Conservation (phyloP, 768 basidiomycete species). For the Pisolithus orientalis region DNA sequence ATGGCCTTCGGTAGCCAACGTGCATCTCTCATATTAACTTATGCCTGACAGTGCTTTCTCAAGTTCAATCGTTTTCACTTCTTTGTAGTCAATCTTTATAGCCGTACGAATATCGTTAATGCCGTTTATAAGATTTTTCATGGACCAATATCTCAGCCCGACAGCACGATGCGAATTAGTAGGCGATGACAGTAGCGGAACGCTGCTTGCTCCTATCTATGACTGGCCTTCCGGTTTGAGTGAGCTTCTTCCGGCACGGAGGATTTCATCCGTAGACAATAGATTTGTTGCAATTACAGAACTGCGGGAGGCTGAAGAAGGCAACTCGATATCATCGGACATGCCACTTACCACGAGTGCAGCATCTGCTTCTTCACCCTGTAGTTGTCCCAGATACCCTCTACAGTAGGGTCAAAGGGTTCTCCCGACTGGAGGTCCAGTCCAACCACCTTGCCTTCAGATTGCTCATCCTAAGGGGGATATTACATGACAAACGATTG, state of each 20-base stretch:
- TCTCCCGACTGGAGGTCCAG: slow-evolving; percentile 91
- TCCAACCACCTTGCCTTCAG: slow-evolving; percentile 89
- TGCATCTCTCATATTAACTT: slow-evolving; percentile 18
- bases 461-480: slow-evolving; percentile 72
- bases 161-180: slow-evolving; percentile 9
- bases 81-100: slow-evolving; percentile 10
- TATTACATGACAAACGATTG: slow-evolving; percentile 8
- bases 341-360: slow-evolving; percentile 74
- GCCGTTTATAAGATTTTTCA: slow-evolving; percentile 19
- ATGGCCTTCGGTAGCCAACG: slow-evolving; percentile 14
- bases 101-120: slow-evolving; percentile 25
- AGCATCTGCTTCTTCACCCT: slow-evolving; percentile 98
- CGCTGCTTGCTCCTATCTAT: slow-evolving; percentile 21
- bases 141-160: slow-evolving; percentile 6
- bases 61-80: slow-evolving; percentile 2
- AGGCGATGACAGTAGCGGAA: slow-evolving; percentile 17
- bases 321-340: slow-evolving; percentile 10
- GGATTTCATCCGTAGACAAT: slow-evolving; percentile 92
- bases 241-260: slow-evolving; percentile 83
- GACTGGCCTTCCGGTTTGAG: slow-evolving; percentile 74
- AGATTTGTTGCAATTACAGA: slow-evolving; percentile 94
- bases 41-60: slow-evolving; percentile 14
- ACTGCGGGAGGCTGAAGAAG: slow-evolving; percentile 36
- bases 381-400: slow-evolving; percentile 99
- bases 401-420: slow-evolving; percentile 91